These are phyloP conservation scores for Acacia acuminata DNA, from an alignment of 306 rosid genomes.

Conservation along the genomic window DNA sequence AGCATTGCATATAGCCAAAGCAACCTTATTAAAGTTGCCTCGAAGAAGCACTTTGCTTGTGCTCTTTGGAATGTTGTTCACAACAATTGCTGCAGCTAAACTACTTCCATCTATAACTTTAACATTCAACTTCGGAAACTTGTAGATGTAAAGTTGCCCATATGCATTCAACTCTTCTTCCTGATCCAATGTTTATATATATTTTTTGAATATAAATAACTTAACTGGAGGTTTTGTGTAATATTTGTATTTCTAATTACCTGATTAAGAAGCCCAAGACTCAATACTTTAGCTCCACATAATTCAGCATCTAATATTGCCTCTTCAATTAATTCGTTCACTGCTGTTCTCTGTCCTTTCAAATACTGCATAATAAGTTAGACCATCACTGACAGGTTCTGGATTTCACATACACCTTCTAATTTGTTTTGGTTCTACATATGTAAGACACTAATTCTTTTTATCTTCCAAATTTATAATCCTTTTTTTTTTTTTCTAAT, in stretches of 20 bases:
- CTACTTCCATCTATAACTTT: slow-evolving; percentile 62
- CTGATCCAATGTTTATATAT: too few relatives aligned
- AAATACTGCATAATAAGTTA: slow-evolving; percentile 1
- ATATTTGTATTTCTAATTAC: not conserved
- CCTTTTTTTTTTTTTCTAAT: too few relatives aligned
- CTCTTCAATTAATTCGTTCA: slow-evolving; percentile 24
- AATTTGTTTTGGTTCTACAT: too few relatives aligned
- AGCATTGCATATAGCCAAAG: slow-evolving; percentile 37
- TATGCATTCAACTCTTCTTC: slow-evolving; percentile 32
- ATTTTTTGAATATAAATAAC: not conserved
- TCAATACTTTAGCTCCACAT: slow-evolving; percentile 23
- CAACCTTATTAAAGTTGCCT: slow-evolving; percentile 60
- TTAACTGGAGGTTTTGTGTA: not conserved
- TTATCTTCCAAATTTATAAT: too few relatives aligned
- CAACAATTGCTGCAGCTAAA: slow-evolving; percentile 47
- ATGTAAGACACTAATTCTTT: too few relatives aligned
- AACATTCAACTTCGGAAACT: slow-evolving; percentile 30
- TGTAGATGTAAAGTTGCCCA: slow-evolving; percentile 43
- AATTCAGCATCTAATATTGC: slow-evolving; percentile 28
- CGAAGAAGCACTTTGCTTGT: slow-evolving; percentile 56
- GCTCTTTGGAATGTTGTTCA: slow-evolving; percentile 55
- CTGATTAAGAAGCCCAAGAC: slow-evolving; percentile 7
- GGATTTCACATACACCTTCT: not conserved
- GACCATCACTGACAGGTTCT: not conserved
- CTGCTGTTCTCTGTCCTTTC: not conserved